Percentiles rank a stretch among this genome's conserved stretches.
phyloP scores from a whole-genome alignment of 192 early-diverging fungal genomes.

The Podila epicladia region DNA sequence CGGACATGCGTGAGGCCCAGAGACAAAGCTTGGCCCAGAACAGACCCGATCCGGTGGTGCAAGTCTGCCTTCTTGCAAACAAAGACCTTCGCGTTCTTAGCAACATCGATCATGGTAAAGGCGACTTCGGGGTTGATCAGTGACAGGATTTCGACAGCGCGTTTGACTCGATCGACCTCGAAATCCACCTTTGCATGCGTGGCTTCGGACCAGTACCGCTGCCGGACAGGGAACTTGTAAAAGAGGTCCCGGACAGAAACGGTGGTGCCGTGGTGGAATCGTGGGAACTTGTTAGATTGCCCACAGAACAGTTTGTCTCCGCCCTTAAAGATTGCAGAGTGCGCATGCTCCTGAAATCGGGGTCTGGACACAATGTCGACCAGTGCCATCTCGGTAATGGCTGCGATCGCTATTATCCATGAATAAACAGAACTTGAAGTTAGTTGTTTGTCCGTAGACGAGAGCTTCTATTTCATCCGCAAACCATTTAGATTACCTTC shows the following conservation, averaged over 20 bases:
- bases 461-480: not conserved
- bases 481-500: conserved; percentile 59
- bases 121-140: conserved; percentile 52
- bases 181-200: conserved; percentile 31
- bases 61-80: conserved; percentile 43
- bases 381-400: conserved; percentile 36
- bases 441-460: not conserved
- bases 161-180: conserved; percentile 61
- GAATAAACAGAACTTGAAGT: not conserved
- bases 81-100: conserved; percentile 46
- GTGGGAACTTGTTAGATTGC: conserved; percentile 29
- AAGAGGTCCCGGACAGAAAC: conserved; percentile 72
- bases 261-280: conserved; percentile 63
- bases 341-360: conserved; percentile 3
- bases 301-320: conserved; percentile 59
- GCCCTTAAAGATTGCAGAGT: conserved; percentile 44
- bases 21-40: conserved; percentile 60
- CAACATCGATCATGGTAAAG: conserved; percentile 51
- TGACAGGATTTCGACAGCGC: conserved; percentile 59
- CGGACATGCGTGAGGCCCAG: conserved; percentile 11
- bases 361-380: conserved; percentile 38
- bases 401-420: conserved; percentile 10
- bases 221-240: conserved; percentile 73
- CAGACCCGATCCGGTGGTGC: conserved; percentile 32
- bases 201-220: conserved; percentile 53